Base-by-base conservation (phyloP, 202 grass and related monocot genomes). In the Sporobolus alterniflorus region DNA sequence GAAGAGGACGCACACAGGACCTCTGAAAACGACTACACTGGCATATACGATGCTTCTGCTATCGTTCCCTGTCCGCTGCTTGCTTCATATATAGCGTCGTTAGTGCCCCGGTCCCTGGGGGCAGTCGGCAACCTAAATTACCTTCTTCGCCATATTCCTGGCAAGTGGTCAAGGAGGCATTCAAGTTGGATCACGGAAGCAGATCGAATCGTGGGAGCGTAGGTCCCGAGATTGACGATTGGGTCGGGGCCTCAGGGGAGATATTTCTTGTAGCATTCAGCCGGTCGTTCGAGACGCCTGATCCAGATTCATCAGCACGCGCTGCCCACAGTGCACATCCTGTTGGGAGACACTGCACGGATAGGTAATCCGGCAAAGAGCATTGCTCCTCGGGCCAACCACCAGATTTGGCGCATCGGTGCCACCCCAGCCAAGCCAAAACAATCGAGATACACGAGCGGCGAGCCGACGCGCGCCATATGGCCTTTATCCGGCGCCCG, bases 341-440 rank as follows among this genome's bases (percentile, higher is more conserved):
- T 69, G 28, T 44, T n/a, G 81, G 16, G 1, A 39, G 31, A 55
- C n/a, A n/a, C n/a, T n/a, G n/a, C n/a, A n/a, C 42, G 22, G 13
- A 25, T 44, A 2, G 24, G 61, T 62, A 46, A 40, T 6, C 71
- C 15, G 46, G 67, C 7, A 33, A 20, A 9, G 14, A 21, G 3
- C 8, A 39, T 8, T 8, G 36, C 36, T 39, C 36, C 11, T 18
- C 22, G 24, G 40, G n/a, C 10, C 73, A 89, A 85, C 77, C 40
- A 52, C 83, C 78, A 61, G 78, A 74, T 84, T 79, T 12, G 59
- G 49, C 18, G 64, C 64, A 33, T 69, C 85, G 26, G 1, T 18
- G 1, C 29, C 40, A 28, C 24, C 42, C 67, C 64, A 36, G 33
- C 64, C 25, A 15, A 22, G 15, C 52, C 29, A 47, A 74, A 52